A percentile compares a stretch with the other conserved stretches of the same genome.
These are phyloP conservation scores for Pythium sukuiense DNA, from an alignment of 352 stramenopile species.

Conservation along the genomic window DNA sequence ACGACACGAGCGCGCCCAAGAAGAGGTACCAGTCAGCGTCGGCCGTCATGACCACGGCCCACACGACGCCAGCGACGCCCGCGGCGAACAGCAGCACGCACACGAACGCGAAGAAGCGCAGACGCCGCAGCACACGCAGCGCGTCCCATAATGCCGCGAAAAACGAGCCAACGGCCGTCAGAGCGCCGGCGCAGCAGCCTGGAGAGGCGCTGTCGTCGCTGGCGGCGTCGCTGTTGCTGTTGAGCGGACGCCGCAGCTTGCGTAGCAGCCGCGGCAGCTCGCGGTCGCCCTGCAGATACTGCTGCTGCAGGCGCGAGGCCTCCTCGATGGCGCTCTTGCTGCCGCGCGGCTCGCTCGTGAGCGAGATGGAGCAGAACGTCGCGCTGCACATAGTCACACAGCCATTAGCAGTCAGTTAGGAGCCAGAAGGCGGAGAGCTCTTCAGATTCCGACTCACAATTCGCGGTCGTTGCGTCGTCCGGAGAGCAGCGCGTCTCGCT, in stretches of 20 bases:
- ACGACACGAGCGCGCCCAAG: conserved; percentile 66
- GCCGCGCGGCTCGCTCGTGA: conserved; percentile 47
- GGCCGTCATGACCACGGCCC: conserved; percentile 21
- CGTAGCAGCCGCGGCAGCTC: conserved; percentile 15
- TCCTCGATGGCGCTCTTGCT: conserved; percentile 45
- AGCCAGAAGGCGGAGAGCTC: no score
- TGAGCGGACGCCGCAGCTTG: conserved; percentile 9
- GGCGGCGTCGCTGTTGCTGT: not conserved
- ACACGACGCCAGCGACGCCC: conserved; percentile 20
- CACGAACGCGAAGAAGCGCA: conserved; percentile 10
- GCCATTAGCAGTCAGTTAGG: not conserved
- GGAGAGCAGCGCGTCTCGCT: conserved; percentile 18
- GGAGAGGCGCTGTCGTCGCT: not conserved
- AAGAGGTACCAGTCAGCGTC: conserved; percentile 52
- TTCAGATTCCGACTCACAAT: conserved; percentile 13
- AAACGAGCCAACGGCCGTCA: not conserved
- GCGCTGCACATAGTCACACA: conserved; percentile 24
- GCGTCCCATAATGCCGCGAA: not conserved
- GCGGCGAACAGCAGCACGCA: conserved; percentile 16
- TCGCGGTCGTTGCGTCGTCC: conserved; percentile 16
- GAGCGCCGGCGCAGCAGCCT: not conserved
- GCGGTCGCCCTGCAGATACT: conserved; percentile 23
- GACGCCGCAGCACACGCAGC: not conserved
- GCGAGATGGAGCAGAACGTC: conserved; percentile 64
- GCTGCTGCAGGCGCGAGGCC: conserved; percentile 30